A percentile compares a stretch with the other conserved stretches of the same genome.
phyloP scores from a whole-genome alignment of 1,284 basidiomycete genomes.

The Filobasidium uniguttulatum region DNA sequence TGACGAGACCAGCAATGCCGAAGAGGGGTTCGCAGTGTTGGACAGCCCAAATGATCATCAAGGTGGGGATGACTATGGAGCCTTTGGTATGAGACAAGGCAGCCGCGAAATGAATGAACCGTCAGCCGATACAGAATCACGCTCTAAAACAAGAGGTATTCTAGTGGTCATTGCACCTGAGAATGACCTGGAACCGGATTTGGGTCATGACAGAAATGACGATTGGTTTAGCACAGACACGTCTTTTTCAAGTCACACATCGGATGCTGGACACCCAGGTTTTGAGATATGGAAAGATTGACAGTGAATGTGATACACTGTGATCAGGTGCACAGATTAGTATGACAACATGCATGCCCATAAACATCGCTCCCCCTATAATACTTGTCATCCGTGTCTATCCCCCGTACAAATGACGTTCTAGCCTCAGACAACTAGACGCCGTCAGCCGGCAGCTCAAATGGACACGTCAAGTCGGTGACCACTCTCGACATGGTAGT shows the following conservation, averaged over 20 bases:
- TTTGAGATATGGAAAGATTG: neutral
- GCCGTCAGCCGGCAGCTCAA: conserved; percentile 48
- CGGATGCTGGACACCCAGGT: neutral
- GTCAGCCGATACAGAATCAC: too few species aligned
- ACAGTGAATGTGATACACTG: neutral
- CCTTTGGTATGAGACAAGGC: neutral
- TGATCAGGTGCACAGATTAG: neutral
- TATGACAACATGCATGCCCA: neutral
- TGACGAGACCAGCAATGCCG: too few species aligned
- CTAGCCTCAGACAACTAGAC: conserved; percentile 6
- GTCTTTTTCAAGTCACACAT: neutral
- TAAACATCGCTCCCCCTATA: neutral
- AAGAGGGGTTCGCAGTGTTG: too few species aligned
- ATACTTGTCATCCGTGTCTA: neutral
- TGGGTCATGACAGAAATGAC: neutral
- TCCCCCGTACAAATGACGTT: neutral
- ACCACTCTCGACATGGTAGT: conserved; percentile 47
- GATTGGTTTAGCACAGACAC: neutral
- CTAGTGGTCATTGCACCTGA: neutral
- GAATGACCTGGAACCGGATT: neutral
- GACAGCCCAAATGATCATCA: too few species aligned
- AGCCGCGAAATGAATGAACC: neutral
- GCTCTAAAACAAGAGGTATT: too few species aligned
- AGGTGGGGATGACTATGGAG: too few species aligned
- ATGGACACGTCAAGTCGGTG: conserved; percentile 55